Conservation (phyloP, 805 yeast species). For the Jamesozyma gamospora region DNA sequence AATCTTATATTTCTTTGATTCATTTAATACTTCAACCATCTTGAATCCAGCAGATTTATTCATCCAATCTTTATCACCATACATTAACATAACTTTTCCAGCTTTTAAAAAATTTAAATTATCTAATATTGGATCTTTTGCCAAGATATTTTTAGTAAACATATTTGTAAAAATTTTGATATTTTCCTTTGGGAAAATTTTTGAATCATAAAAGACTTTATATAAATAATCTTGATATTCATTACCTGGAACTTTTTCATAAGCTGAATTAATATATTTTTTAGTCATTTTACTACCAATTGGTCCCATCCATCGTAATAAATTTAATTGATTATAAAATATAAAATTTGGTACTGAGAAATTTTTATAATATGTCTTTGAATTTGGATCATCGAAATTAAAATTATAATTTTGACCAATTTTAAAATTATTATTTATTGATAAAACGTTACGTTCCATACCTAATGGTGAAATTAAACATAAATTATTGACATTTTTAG, state of each 20-base stretch:
- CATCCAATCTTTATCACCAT: slow-evolving; percentile 75
- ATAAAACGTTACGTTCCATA: slow-evolving; percentile 57
- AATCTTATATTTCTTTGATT: slow-evolving; percentile 4
- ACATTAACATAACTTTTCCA: slow-evolving; percentile 35
- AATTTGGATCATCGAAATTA: slow-evolving; percentile 34
- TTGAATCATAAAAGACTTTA: slow-evolving; percentile 11
- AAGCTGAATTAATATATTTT: slow-evolving; percentile 26
- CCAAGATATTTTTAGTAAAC: slow-evolving; percentile 34
- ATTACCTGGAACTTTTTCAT: slow-evolving; percentile 19
- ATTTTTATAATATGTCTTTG: slow-evolving; percentile 29
- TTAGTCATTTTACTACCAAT: slow-evolving; percentile 32
- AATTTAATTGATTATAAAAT: slow-evolving; percentile 33
- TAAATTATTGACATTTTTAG: slow-evolving; percentile 42
- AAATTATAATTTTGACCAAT: slow-evolving; percentile 12
- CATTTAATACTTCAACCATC: slow-evolving; percentile 13
- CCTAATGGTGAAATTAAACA: slow-evolving; percentile 71
- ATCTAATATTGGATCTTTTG: slow-evolving; percentile 58
- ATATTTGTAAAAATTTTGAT: slow-evolving; percentile 24
- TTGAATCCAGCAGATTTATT: slow-evolving; percentile 41
- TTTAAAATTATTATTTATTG: slow-evolving; percentile 33
- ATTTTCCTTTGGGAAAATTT: slow-evolving; percentile 9
- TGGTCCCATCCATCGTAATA: slow-evolving; percentile 39
- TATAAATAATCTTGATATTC: slow-evolving; percentile 22
- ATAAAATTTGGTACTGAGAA: slow-evolving; percentile 25
- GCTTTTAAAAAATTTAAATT: slow-evolving; percentile 33